Evolutionary conservation across 23 red algal species (phyloP).

Genomic region (Porphyridium purpureum): DNA sequence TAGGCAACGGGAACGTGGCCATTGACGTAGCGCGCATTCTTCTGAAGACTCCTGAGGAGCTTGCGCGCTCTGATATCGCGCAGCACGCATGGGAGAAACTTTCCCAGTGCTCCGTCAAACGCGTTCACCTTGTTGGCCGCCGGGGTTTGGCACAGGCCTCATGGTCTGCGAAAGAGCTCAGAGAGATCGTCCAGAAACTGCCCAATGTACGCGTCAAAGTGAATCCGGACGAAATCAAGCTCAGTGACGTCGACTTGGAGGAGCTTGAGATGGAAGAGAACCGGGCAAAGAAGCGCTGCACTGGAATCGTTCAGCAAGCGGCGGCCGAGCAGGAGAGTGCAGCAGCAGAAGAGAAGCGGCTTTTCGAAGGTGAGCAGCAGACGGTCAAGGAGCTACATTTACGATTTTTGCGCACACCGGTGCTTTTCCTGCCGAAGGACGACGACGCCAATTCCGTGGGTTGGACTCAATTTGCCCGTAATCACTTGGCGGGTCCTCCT

Average conservation of each 20-base stretch:
- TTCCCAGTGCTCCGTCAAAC: not conserved
- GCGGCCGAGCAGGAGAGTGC: too few relatives aligned
- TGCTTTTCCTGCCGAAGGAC: slow-evolving; percentile 1
- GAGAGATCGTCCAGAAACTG: slow-evolving; percentile 8
- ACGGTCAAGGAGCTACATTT: slow-evolving; percentile 7
- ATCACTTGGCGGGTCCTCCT: not conserved
- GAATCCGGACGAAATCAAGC: not conserved
- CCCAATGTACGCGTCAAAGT: slow-evolving; percentile 2
- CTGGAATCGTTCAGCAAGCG: slow-evolving; percentile 3
- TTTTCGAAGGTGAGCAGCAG: too few relatives aligned
- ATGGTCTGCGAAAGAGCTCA: slow-evolving; percentile 44
- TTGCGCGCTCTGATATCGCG: not conserved
- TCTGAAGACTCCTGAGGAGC: slow-evolving; percentile 17
- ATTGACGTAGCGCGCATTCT: slow-evolving; percentile 77
- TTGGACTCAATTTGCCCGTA: not conserved
- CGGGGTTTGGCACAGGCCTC: slow-evolving; percentile 20
- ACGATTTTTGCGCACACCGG: slow-evolving; percentile 14
- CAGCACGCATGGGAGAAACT: not conserved
- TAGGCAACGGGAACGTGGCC: slow-evolving; percentile 86
- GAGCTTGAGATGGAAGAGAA: not conserved
- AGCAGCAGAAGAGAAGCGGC: too few relatives aligned
- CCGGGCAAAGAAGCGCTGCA: slow-evolving; percentile 4
- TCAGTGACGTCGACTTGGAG: not conserved
- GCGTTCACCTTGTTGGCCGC: slow-evolving; percentile 9
- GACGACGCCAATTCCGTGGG: not conserved